These are phyloP conservation scores for Nepenthes alata DNA, from an alignment of 179 eudicot species.

Conservation along the genomic window DNA sequence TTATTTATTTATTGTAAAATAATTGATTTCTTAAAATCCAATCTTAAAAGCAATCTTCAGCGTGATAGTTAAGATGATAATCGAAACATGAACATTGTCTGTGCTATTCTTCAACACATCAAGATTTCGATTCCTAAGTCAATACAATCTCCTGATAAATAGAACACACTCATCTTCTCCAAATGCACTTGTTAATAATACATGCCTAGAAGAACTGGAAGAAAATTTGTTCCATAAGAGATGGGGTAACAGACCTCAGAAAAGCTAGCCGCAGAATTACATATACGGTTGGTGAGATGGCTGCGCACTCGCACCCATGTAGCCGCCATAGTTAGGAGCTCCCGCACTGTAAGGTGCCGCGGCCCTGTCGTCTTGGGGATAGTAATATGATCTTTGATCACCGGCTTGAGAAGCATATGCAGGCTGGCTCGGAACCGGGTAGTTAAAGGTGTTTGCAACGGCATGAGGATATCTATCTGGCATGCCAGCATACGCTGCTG, in stretches of 20 bases:
- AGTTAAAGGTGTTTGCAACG: constrained; percentile 17
- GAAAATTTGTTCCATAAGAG: background rate
- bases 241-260: background rate
- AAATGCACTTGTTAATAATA: too few relatives aligned
- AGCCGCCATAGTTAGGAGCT: constrained; percentile 17
- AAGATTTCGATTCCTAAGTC: too few relatives aligned
- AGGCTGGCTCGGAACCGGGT: constrained; percentile 22
- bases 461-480: constrained; percentile 20
- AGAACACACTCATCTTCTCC: too few relatives aligned
- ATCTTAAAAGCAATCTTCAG: too few relatives aligned
- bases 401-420: constrained; percentile 22
- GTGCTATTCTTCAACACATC: too few relatives aligned
- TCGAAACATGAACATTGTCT: too few relatives aligned
- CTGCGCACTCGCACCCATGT: constrained; percentile 20
- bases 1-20: too few relatives aligned
- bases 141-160: too few relatives aligned
- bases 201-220: too few relatives aligned
- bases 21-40: too few relatives aligned
- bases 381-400: constrained; percentile 25
- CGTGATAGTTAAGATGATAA: too few relatives aligned
- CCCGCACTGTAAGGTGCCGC: constrained; percentile 21
- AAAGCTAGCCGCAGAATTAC: constrained; percentile 6
- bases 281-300: constrained; percentile 25
- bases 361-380: constrained; percentile 22
- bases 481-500: constrained; percentile 6